Conservation (phyloP, 2,329 filamentous ascomycete species). For the Chaetomiaceae sp. region DNA sequence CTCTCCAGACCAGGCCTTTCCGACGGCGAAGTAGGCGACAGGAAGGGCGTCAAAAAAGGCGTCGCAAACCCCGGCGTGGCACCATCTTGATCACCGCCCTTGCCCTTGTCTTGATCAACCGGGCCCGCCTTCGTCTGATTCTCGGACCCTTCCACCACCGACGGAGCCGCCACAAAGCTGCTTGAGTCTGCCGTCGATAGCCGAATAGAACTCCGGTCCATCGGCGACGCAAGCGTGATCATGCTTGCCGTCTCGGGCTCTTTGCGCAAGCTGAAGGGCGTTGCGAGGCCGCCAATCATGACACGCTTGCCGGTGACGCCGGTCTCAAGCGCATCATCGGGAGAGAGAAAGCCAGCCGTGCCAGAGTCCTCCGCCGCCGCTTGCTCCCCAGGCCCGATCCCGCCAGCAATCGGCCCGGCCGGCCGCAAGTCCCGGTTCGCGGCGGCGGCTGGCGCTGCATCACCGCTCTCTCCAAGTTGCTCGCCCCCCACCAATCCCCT, state of each 20-base stretch:
- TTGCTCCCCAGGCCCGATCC: background rate
- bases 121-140: background rate
- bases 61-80: background rate
- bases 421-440: slow-evolving; percentile 1
- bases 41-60: slow-evolving; percentile 16
- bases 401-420: slow-evolving; percentile 8
- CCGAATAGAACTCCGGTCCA: slow-evolving; percentile 30
- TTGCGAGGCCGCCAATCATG: slow-evolving; percentile 63
- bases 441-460: background rate
- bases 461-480: slow-evolving; percentile 29
- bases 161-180: slow-evolving; percentile 3
- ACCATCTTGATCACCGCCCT: background rate
- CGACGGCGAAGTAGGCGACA: slow-evolving; percentile 10
- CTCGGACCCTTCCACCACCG: background rate
- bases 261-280: slow-evolving; percentile 66
- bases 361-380: slow-evolving; percentile 12
- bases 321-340: slow-evolving; percentile 42
- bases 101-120: background rate
- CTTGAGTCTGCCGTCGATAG: slow-evolving; percentile 32
- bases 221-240: slow-evolving; percentile 55
- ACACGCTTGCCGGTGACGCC: slow-evolving; percentile 59
- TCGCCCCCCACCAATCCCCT: slow-evolving; percentile 9
- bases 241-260: slow-evolving; percentile 66
- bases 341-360: slow-evolving; percentile 41
- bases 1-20: slow-evolving; percentile 46